Percentiles rank a stretch among this genome's conserved stretches.
Conservation (phyloP, 352 stramenopile species). For the Pythium periplocum region DNA sequence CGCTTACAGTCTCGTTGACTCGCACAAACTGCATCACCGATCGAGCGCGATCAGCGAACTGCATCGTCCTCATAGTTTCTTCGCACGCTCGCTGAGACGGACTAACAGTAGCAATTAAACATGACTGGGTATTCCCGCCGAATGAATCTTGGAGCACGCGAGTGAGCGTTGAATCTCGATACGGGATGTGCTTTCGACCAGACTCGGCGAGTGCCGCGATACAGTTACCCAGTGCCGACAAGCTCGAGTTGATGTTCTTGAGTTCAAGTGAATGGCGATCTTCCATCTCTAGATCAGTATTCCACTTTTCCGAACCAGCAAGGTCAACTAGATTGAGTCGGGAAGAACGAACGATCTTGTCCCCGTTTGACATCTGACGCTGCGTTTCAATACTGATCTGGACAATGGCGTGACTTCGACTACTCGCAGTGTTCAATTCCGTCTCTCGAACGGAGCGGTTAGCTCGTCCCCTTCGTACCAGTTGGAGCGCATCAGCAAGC, state of each 20-base stretch:
- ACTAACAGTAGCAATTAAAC: conserved; percentile 68
- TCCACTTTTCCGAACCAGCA: conserved; percentile 81
- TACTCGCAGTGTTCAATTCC: conserved; percentile 83
- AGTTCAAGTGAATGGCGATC: conserved; percentile 71
- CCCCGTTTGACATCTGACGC: conserved; percentile 18
- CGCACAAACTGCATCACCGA: conserved; percentile 72
- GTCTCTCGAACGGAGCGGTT: conserved; percentile 81
- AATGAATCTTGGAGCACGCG: conserved; percentile 84
- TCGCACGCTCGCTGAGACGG: conserved; percentile 33
- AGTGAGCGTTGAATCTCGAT: conserved; percentile 86
- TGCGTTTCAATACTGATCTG: conserved; percentile 75
- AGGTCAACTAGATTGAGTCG: conserved; percentile 78
- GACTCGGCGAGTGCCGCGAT: conserved; percentile 80
- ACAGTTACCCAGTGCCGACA: conserved; percentile 89
- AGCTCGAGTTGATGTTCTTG: conserved; percentile 89
- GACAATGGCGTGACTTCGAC: conserved; percentile 89
- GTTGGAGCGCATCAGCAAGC: conserved; percentile 42
- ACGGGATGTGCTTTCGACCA: conserved; percentile 88
- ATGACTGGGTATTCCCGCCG: conserved; percentile 66
- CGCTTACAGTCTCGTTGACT: conserved; percentile 54
- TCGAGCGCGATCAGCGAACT: conserved; percentile 68
- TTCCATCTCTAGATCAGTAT: conserved; percentile 68
- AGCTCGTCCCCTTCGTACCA: conserved; percentile 39
- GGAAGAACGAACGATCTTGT: conserved; percentile 37
- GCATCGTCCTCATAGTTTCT: conserved; percentile 72